Conservation (phyloP, 345 rosid species). For the Acer negundo region DNA sequence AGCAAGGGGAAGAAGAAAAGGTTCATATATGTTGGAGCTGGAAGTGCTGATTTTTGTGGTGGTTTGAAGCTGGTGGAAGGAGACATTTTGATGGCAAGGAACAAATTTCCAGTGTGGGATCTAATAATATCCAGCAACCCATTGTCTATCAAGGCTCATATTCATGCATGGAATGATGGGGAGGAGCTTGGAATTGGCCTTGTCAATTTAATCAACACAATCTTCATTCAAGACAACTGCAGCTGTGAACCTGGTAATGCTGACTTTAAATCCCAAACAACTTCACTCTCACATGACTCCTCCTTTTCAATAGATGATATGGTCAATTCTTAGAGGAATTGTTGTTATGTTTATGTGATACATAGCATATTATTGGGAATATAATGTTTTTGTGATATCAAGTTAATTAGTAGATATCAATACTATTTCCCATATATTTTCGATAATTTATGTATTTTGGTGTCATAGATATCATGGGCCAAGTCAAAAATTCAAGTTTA, state of each 20-base stretch:
- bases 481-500: too few species aligned
- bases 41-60: conserved; percentile 27
- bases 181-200: conserved; percentile 19
- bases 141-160: conserved; percentile 18
- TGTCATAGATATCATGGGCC: too few species aligned
- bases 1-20: conserved; percentile 4
- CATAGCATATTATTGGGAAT: too few species aligned
- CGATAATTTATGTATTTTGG: too few species aligned
- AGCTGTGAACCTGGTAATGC: neutral
- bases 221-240: neutral
- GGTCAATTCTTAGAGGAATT: too few species aligned
- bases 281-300: neutral
- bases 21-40: conserved; percentile 25
- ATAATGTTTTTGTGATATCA: too few species aligned
- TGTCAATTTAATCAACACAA: conserved; percentile 6
- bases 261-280: conserved; percentile 15
- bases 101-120: conserved; percentile 29
- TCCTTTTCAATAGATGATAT: neutral
- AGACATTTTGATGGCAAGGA: conserved; percentile 29
- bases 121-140: conserved; percentile 17
- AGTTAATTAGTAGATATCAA: too few species aligned
- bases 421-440: too few species aligned
- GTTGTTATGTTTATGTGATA: too few species aligned
- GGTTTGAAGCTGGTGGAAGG: conserved; percentile 21
- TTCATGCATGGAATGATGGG: conserved; percentile 27